phyloP scores from a whole-genome alignment of 805 yeast genomes.

The Millerozyma miso region DNA sequence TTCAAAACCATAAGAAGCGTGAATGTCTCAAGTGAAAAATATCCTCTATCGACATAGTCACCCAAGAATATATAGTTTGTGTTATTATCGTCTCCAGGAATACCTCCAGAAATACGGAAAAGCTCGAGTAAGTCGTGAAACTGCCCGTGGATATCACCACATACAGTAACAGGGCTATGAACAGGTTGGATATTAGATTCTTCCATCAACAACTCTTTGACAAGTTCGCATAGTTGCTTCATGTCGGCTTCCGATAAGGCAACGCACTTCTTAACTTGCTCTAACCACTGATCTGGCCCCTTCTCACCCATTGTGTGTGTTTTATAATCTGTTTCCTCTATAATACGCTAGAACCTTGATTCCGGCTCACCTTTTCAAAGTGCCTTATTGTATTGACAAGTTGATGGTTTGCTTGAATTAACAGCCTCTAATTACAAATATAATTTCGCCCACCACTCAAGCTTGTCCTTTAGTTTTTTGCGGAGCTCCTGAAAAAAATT shows the following conservation, averaged over 20 bases:
- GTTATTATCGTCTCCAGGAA: conserved; percentile 71
- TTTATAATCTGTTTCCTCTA: not conserved
- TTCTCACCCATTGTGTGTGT: conserved; percentile 50
- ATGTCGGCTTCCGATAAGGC: conserved; percentile 87
- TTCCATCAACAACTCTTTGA: conserved; percentile 92
- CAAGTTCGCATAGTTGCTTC: conserved; percentile 94
- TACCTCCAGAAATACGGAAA: conserved; percentile 88
- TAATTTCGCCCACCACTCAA: not conserved
- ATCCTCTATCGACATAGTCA: conserved; percentile 98
- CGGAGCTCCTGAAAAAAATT: not conserved
- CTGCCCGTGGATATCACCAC: conserved; percentile 98
- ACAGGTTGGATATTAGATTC: conserved; percentile 95
- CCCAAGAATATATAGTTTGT: conserved; percentile 78
- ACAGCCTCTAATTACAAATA: not conserved
- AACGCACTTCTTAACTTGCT: conserved; percentile 85
- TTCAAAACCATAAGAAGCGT: conserved; percentile 90
- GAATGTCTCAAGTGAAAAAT: conserved; percentile 89
- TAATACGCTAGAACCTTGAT: not conserved
- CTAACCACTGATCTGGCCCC: conserved; percentile 97
- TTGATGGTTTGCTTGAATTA: not conserved
- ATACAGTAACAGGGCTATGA: conserved; percentile 87
- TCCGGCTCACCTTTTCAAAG: not conserved
- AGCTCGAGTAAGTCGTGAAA: conserved; percentile 91
- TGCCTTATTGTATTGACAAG: not conserved
- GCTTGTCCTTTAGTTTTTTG: not conserved